A percentile compares a stretch with the other conserved stretches of the same genome.
These are phyloP conservation scores for Verbena officinalis DNA, from an alignment of 257 asterid species.

Conservation along the genomic window DNA sequence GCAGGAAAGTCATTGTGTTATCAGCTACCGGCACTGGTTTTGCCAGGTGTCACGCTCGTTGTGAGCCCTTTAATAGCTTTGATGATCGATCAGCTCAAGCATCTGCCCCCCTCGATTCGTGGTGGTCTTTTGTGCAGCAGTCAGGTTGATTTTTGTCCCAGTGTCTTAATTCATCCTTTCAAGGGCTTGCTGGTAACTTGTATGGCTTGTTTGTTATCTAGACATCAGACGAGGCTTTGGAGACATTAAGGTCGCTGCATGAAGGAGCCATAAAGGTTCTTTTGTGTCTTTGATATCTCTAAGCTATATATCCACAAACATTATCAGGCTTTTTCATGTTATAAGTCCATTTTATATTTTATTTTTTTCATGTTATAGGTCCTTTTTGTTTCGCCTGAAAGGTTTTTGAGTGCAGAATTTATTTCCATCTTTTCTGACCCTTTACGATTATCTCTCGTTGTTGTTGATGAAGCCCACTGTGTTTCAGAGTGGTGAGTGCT, in stretches of 20 bases:
- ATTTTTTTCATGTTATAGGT: constrained; percentile 56
- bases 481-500: constrained; percentile 94
- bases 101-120: constrained; percentile 68
- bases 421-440: constrained; percentile 58
- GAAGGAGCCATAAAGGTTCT: constrained; percentile 81
- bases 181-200: constrained; percentile 28
- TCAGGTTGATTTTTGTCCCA: constrained; percentile 58
- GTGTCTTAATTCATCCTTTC: background rate
- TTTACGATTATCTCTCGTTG: constrained; percentile 72
- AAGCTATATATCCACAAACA: background rate
- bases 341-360: background rate
- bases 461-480: constrained; percentile 97
- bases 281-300: constrained; percentile 3
- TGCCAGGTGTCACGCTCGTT: constrained; percentile 81
- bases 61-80: constrained; percentile 92
- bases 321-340: background rate
- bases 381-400: constrained; percentile 97
- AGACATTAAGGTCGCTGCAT: constrained; percentile 67
- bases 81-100: constrained; percentile 97
- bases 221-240: constrained; percentile 77
- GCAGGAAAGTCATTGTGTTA: constrained; percentile 92
- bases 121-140: constrained; percentile 87
- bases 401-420: constrained; percentile 82
- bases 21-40: constrained; percentile 81
- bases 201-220: constrained; percentile 39